Conservation (phyloP, 768 basidiomycete genomes). For the Boletus rubropictus region DNA sequence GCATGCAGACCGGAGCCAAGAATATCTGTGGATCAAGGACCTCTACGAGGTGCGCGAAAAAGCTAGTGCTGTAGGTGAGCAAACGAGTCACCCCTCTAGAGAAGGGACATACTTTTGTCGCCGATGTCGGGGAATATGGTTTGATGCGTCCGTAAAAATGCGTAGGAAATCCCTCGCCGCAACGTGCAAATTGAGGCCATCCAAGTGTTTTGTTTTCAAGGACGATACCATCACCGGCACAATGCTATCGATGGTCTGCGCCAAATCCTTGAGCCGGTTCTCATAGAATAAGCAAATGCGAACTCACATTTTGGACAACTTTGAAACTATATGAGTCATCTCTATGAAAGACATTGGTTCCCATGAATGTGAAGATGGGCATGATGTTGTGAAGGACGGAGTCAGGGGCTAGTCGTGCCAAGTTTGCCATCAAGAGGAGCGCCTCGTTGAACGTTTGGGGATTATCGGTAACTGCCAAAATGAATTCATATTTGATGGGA, state of each 20-base stretch:
- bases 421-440: constrained; percentile 74
- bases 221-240: constrained; percentile 90
- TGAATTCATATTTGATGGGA: background rate
- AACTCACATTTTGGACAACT: constrained; percentile 81
- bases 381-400: constrained; percentile 92
- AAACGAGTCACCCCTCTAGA: background rate
- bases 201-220: constrained; percentile 51
- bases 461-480: constrained; percentile 68
- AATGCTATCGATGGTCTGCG: constrained; percentile 85
- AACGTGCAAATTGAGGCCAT: constrained; percentile 56
- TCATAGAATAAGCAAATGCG: background rate
- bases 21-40: constrained; percentile 78
- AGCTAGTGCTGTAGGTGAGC: constrained; percentile 40
- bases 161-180: constrained; percentile 76
- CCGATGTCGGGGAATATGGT: constrained; percentile 89
- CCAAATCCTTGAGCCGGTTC: background rate
- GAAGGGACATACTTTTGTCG: constrained; percentile 63
- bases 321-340: constrained; percentile 95
- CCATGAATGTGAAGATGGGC: constrained; percentile 99
- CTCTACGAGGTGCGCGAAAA: constrained; percentile 83
- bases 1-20: constrained; percentile 75
- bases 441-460: constrained; percentile 95
- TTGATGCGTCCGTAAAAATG: constrained; percentile 90
- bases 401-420: constrained; percentile 82
- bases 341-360: constrained; percentile 94